A percentile compares a stretch with the other conserved stretches of the same genome.
Evolutionary conservation across 805 yeast species (phyloP).

Genomic region (Ogataea ganodermae): DNA sequence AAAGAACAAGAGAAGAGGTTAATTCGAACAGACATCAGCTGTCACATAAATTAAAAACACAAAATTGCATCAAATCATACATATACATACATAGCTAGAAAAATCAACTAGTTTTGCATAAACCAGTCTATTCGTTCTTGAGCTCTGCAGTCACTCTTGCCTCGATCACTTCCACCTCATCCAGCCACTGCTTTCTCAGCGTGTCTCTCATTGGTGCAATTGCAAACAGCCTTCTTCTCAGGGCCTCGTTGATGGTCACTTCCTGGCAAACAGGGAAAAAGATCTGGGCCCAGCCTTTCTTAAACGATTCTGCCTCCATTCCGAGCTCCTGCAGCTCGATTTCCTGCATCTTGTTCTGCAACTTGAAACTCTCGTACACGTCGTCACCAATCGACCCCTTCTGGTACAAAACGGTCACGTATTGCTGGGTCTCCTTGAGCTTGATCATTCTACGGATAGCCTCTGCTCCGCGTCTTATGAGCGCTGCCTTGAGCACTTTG

Average conservation of each 20-base stretch:
- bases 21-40: not conserved
- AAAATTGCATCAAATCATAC: slow-evolving; percentile 5
- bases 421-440: slow-evolving; percentile 75
- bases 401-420: slow-evolving; percentile 71
- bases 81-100: slow-evolving; percentile 11
- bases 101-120: slow-evolving; percentile 5
- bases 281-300: slow-evolving; percentile 78
- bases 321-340: slow-evolving; percentile 77
- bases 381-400: slow-evolving; percentile 92
- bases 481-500: slow-evolving; percentile 47
- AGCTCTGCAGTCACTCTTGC: slow-evolving; percentile 2
- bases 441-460: slow-evolving; percentile 81
- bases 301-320: slow-evolving; percentile 68
- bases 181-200: slow-evolving; percentile 35
- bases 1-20: slow-evolving; percentile 51
- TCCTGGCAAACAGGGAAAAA: slow-evolving; percentile 83
- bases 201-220: slow-evolving; percentile 45
- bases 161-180: slow-evolving; percentile 24
- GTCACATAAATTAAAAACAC: not conserved
- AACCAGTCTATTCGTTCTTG: not conserved
- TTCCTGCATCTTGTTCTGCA: slow-evolving; percentile 78
- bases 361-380: slow-evolving; percentile 73
- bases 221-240: slow-evolving; percentile 67
- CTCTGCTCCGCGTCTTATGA: slow-evolving; percentile 72
- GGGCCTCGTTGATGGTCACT: slow-evolving; percentile 88